Base-by-base conservation (phyloP, 1,284 basidiomycete genomes). In the Papiliotrema nemorosa region DNA sequence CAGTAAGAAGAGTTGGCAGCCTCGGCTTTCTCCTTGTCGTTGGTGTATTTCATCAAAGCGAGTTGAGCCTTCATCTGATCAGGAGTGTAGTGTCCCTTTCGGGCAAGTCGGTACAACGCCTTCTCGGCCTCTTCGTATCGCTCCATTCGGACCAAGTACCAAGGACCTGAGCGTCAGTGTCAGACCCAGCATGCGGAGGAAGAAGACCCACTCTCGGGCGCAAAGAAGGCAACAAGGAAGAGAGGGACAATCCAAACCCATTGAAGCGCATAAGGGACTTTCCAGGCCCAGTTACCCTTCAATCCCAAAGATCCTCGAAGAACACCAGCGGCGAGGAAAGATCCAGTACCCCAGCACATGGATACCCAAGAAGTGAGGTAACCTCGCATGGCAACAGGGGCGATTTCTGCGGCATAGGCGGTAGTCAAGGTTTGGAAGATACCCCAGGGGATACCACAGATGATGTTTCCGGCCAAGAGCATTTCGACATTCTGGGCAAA, bases 41-140 rank as follows among this genome's bases (percentile, higher is more conserved):
- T 60, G n/a, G 68, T 70, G 53, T 69, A 54, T 26, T 56, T 53
- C 45, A 69, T 67, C 52, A 66, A 47, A 9, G 60, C 59, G 24
- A 68, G 44, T 22, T 44, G 39, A 29, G 54, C 48, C 20, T 44
- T 26, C 42, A 55, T 46, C 31, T 36, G 34, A 3, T 47, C 41
- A 10, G 42, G 41, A 3, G 38, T 33, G 34, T 44, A 53, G 29
- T 52, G 40, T n/a, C 37, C 44, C 14, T 27, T 26, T 5, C 42
- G n/a, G 18, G 49, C 34, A 42, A 43, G 10, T 74, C 62, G 34
- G 55, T 49, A 24, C 16, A 78, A 57, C 20, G 59, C 51, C 41
- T 64, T 60, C 56, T 70, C 69, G 36, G 77, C 79, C 2, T 78
- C 77, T 22, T 76, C 77, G 53, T 65, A 53, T 12, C 75, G 61